phyloP scores from a whole-genome alignment of 495 filamentous ascomycete species.

The Xylaria venustula region DNA sequence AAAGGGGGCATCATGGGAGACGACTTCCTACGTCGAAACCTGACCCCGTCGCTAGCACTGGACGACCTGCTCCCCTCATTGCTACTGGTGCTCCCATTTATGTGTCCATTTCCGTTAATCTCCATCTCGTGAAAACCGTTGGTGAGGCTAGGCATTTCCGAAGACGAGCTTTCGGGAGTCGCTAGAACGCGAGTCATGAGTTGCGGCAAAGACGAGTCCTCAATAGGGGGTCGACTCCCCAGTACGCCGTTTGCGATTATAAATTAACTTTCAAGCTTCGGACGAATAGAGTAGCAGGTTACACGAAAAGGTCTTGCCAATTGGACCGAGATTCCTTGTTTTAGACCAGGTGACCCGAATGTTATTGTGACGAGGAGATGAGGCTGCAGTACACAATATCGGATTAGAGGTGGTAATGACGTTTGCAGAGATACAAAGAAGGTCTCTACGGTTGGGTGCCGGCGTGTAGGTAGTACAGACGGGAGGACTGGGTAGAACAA shows the following conservation, averaged over 20 bases:
- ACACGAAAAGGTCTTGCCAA: not conserved
- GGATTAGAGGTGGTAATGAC: not conserved
- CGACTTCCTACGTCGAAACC: constrained; percentile 50
- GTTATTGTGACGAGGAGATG: not conserved
- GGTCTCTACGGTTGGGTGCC: not conserved
- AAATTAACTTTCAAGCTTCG: not conserved
- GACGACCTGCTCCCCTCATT: constrained; percentile 19
- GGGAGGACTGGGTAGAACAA: not conserved
- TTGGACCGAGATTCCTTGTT: not conserved
- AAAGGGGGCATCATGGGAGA: constrained; percentile 76
- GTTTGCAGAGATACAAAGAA: not conserved
- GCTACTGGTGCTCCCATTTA: constrained; percentile 19
- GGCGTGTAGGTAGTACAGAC: not conserved
- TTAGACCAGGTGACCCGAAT: not conserved
- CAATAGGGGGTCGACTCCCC: not conserved
- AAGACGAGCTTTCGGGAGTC: constrained; percentile 18
- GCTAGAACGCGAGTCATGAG: constrained; percentile 19
- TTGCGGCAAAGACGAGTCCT: not conserved
- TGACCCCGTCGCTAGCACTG: constrained; percentile 25
- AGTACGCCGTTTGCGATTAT: not conserved
- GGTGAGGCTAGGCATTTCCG: constrained; percentile 19
- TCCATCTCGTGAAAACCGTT: constrained; percentile 33
- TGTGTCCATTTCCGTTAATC: constrained; percentile 26
- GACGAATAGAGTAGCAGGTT: not conserved
- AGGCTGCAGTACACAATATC: not conserved